Base-by-base conservation (phyloP, 2,329 filamentous ascomycete genomes). In the Alternaria sp. region DNA sequence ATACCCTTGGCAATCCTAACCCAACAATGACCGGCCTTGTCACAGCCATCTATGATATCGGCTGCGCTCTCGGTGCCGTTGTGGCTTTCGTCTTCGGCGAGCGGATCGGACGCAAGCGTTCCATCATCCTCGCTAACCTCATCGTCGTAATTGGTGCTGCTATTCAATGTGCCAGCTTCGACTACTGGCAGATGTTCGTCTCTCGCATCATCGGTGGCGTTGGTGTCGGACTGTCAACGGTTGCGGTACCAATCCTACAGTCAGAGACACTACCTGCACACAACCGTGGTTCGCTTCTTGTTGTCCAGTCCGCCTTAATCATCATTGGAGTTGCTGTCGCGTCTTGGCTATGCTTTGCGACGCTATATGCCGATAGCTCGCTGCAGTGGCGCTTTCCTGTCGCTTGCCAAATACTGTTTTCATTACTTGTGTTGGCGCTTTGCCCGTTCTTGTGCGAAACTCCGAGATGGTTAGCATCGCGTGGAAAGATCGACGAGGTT, bases 121-220 rank as follows among this genome's bases (percentile, higher is more conserved):
- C 82, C 6, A 86, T 87, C 52, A 85, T 89, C 63, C 80, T 87
- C 12, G 88, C 87, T 14, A 83, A 72, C n/a, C 62, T 71, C 9
- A 72, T 77, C 32, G 74, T 78, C 61, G 68, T 69, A 4, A 54
- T 75, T 40, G 77, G 77, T 14, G 76, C 74, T 10, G 64, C 73
- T 14, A 61, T 79, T 5, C 76, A 79, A 49, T 71, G 74, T 3
- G 70, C 71, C 3, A 66, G 72, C 20, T 76, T 69, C 28, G 71
- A 65, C 12, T 72, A 77, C 36, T 63, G 70, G 57, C 67, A 72
- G 36, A 74, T 79, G 69, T 71, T 78, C 20, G 70, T 73, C 66
- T 60, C 77, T 50, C 55, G 81, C 57, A 60, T 82, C 67, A 56
- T 83, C 56, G 79, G 74, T 68, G 81, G 72, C 7, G 81, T 81